Evolutionary conservation across 805 yeast species (phyloP).

Genomic region (Candida alai): DNA sequence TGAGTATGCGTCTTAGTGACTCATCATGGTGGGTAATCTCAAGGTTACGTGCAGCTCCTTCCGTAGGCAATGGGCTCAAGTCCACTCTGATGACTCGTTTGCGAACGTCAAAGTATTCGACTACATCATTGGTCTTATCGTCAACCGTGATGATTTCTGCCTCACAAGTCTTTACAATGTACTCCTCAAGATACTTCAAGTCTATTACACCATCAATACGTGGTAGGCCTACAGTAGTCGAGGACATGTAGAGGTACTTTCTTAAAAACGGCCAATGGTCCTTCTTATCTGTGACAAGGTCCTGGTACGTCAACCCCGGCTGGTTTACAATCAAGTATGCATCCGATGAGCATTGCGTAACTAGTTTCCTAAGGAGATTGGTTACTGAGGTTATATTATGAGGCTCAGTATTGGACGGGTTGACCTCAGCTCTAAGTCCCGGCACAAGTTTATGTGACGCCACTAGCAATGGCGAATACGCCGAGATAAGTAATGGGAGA

Average conservation of each 20-base stretch:
- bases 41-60: conserved; percentile 10
- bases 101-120: conserved; percentile 54
- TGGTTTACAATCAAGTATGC: conserved; percentile 33
- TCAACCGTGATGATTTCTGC: conserved; percentile 42
- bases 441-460: conserved; percentile 38
- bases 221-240: conserved; percentile 60
- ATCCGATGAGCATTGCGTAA: conserved; percentile 39
- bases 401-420: conserved; percentile 13
- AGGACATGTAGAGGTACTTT: conserved; percentile 50
- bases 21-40: conserved; percentile 41
- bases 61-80: conserved; percentile 44
- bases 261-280: conserved; percentile 47
- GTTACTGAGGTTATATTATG: conserved; percentile 25
- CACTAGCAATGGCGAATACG: conserved; percentile 27
- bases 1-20: conserved; percentile 50
- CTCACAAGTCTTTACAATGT: conserved; percentile 47
- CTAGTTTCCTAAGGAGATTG: conserved; percentile 31
- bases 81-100: conserved; percentile 61
- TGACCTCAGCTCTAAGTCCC: conserved; percentile 22
- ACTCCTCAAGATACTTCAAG: conserved; percentile 38
- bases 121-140: conserved; percentile 36
- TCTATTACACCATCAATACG: conserved; percentile 42
- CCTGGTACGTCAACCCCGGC: conserved; percentile 34
- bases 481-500: no score
- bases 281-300: conserved; percentile 26